Conservation (phyloP, 1,284 basidiomycete genomes). For the Prillingera fragicola region DNA sequence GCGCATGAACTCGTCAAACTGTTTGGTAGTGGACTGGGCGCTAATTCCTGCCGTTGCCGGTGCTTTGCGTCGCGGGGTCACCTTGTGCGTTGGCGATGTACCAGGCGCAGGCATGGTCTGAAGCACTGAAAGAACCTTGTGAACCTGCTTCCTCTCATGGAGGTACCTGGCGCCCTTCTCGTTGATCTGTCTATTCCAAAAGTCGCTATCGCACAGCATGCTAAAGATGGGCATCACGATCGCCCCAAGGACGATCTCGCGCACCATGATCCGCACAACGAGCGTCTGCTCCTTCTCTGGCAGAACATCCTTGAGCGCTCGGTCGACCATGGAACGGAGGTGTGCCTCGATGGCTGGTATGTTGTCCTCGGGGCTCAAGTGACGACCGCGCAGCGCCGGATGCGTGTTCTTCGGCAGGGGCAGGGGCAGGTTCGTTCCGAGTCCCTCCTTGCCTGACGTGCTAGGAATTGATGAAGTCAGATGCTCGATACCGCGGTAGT, state of each 20-base stretch:
- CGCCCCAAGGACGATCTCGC: conserved; percentile 77
- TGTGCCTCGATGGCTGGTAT: conserved; percentile 85
- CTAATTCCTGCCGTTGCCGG: conserved; percentile 26
- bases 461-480: conserved; percentile 47
- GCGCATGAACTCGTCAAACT: conserved; percentile 82
- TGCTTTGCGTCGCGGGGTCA: conserved; percentile 1
- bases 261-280: conserved; percentile 64
- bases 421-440: conserved; percentile 36
- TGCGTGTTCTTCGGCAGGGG: conserved; percentile 51
- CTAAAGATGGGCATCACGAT: conserved; percentile 83
- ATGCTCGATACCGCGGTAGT: conserved; percentile 85
- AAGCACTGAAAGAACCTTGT: conserved; percentile 51
- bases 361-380: conserved; percentile 73
- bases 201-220: conserved; percentile 88
- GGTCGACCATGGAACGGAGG: conserved; percentile 64
- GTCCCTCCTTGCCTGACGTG: conserved; percentile 55
- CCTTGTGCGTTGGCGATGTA: conserved; percentile 8
- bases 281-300: conserved; percentile 71
- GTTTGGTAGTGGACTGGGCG: conserved; percentile 50
- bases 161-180: conserved; percentile 51
- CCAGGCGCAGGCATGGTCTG: conserved; percentile 40
- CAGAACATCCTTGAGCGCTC: conserved; percentile 63
- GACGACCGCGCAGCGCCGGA: conserved; percentile 76
- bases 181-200: conserved; percentile 90
- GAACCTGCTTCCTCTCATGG: conserved; percentile 50